Evolutionary conservation across 768 basidiomycete species (phyloP).

Genomic region (Auriscalpium orientale): DNA sequence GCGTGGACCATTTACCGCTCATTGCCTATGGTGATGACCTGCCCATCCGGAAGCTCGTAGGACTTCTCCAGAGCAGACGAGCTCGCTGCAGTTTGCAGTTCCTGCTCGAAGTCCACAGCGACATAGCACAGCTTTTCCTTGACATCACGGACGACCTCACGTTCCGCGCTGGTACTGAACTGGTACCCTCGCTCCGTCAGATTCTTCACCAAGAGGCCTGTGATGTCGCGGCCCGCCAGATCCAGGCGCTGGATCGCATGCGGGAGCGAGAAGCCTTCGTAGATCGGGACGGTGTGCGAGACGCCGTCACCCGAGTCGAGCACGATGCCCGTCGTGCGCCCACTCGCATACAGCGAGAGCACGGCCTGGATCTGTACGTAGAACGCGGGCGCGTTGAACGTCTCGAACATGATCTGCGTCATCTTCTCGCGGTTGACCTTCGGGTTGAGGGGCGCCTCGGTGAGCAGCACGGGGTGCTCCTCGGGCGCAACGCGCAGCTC

Average conservation of each 20-base stretch:
- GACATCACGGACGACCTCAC: slow-evolving; percentile 59
- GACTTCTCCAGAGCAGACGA: slow-evolving; percentile 62
- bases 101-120: slow-evolving; percentile 67
- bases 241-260: slow-evolving; percentile 66
- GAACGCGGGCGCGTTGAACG: slow-evolving; percentile 89
- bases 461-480: slow-evolving; percentile 87
- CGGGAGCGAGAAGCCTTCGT: slow-evolving; percentile 63
- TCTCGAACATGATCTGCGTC: slow-evolving; percentile 97
- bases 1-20: slow-evolving; percentile 48
- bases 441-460: slow-evolving; percentile 89
- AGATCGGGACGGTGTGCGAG: slow-evolving; percentile 65
- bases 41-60: slow-evolving; percentile 64
- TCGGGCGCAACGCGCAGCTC: slow-evolving; percentile 90
- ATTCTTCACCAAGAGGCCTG: slow-evolving; percentile 48
- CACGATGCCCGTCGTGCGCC: slow-evolving; percentile 67
- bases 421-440: slow-evolving; percentile 92
- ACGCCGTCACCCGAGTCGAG: slow-evolving; percentile 73
- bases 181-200: slow-evolving; percentile 55
- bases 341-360: slow-evolving; percentile 68
- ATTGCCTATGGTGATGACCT: slow-evolving; percentile 75
- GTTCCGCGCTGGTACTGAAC: slow-evolving; percentile 55
- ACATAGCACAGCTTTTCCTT: slow-evolving; percentile 82
- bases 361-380: slow-evolving; percentile 91
- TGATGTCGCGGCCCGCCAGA: slow-evolving; percentile 59
- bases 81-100: slow-evolving; percentile 61